These are phyloP conservation scores for Phytophthora boehmeriae DNA, from an alignment of 352 stramenopile species.

Conservation along the genomic window DNA sequence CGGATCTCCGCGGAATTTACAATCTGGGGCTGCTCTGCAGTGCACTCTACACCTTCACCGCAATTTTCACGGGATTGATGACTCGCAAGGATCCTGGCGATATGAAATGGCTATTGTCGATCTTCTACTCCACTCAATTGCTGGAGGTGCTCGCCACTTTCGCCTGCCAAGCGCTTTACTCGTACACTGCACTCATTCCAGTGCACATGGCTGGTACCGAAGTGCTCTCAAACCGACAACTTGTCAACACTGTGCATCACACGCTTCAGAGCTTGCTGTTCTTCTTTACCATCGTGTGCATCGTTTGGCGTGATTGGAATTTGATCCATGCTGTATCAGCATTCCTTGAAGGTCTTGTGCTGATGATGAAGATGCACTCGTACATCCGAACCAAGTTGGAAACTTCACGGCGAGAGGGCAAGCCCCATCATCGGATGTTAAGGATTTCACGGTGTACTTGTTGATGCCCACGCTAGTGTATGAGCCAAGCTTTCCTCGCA, in stretches of 20 bases:
- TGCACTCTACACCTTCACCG: constrained; percentile 54
- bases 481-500: constrained; percentile 89
- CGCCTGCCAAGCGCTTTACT: constrained; percentile 49
- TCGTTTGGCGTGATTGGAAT: constrained; percentile 65
- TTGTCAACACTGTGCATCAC: constrained; percentile 64
- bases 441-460: constrained; percentile 62
- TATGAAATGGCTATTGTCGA: constrained; percentile 43
- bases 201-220: constrained; percentile 52
- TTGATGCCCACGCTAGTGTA: constrained; percentile 91
- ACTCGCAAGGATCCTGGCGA: constrained; percentile 46
- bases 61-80: constrained; percentile 44
- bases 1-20: constrained; percentile 67
- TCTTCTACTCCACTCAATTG: constrained; percentile 66
- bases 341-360: constrained; percentile 65
- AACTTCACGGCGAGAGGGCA: constrained; percentile 32
- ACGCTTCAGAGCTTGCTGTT: constrained; percentile 63
- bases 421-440: constrained; percentile 28
- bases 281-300: constrained; percentile 52
- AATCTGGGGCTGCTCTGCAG: constrained; percentile 65
- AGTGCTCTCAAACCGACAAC: constrained; percentile 26
- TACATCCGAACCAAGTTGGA: constrained; percentile 71
- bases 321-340: constrained; percentile 67
- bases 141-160: constrained; percentile 67
- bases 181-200: constrained; percentile 62
- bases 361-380: constrained; percentile 80